Evolutionary conservation across 495 filamentous ascomycete genomes (phyloP), one percentile per base, ranked within the genome.

Genomic region (Penicillium soppii): DNA sequence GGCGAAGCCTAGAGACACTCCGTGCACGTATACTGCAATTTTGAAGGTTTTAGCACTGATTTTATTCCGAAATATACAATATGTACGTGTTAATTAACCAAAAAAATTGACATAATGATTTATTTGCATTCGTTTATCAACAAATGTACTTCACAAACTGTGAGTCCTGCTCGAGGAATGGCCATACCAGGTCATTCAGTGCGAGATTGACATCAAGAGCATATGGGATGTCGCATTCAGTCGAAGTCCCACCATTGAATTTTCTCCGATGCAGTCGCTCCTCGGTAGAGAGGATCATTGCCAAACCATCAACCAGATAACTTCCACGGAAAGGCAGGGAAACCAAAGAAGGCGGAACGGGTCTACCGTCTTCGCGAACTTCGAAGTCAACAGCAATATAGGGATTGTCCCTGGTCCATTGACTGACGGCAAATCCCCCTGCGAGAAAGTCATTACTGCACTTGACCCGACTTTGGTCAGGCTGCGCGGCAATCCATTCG

Each of bases 401-500:
- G 1, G 44, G n/a, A 16, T 47, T 25, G 1, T 22, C 29, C 15
- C 32, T 22, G 7, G 32, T 47, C 44, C 44, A 47, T 22, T 47
- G 30, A 2, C 12, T 47, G n/a, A 36, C 19, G 1, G 21, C 7
- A 8, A 47, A 16, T 2, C 19, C 5, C 13, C 44, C 44, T 13
- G 17, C 1, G 5, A 2, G 29, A 10, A 47, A 19, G 1, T 4
- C 6, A 1, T 12, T 5, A 3, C 12, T 35, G 15, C 0, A 36
- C 29, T 12, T 47, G 20, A 47, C 16, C 2, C 23, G 44, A n/a
- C 32, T 25, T 25, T 35, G 33, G 21, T 47, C 15, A 5, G 30
- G 29, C 21, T 47, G 44, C 26, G 32, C 44, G 8, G 44, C 44
- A 19, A 47, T 10, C 44, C 44, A 47, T 15, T 36, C 20, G 12